Base-by-base conservation (phyloP, 1,284 basidiomycete species). In the Gomphus sp. region DNA sequence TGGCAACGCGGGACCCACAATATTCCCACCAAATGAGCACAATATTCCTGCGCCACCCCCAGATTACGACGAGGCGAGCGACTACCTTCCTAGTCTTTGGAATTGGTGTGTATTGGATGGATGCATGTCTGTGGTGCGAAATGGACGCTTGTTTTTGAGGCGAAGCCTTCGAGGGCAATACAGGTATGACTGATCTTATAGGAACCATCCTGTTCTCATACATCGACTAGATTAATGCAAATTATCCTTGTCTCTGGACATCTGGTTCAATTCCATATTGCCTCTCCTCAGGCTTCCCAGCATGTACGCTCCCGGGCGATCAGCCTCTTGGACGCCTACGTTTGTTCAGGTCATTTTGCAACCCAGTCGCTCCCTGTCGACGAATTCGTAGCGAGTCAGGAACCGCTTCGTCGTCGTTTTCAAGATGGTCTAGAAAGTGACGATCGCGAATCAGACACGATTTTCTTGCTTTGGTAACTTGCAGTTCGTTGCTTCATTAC, bases 31-130 rank as follows among this genome's bases (percentile, higher is more conserved):
- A 12, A 69, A 72, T 45, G 75, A 77, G 3, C 69, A 74, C 31
- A 62, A 68, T 25, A 71, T 76, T 22, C 77, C 78, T 16, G 80
- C 82, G 63, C 69, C 75, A 5, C 77, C 79, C 2, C 70, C 74
- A 1, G 78, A 83, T 65, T 72, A 76, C 22, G 78, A 80, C 31
- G 72, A 74, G 7, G 73, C 80, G 9, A 71, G 83, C 41, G 78
- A 82, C 2, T 79, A 82, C 31, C 70, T 91, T 54, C 75, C 79
- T 56, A 74, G 76, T 8, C 71, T 91, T 55, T 92, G 88, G 75
- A 87, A 86, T 64, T 91, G 89, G 91, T 94, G 90, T 68, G 74
- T 83, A 4, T 67, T 93, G 62, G 80, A 87, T 45, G 82, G 80
- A 7, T 94, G 92, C 65, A 80, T 82, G 60, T 78, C 87, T 8